These are phyloP conservation scores for Lactifluus pinguis DNA, from an alignment of 768 basidiomycete species.

Conservation along the genomic window DNA sequence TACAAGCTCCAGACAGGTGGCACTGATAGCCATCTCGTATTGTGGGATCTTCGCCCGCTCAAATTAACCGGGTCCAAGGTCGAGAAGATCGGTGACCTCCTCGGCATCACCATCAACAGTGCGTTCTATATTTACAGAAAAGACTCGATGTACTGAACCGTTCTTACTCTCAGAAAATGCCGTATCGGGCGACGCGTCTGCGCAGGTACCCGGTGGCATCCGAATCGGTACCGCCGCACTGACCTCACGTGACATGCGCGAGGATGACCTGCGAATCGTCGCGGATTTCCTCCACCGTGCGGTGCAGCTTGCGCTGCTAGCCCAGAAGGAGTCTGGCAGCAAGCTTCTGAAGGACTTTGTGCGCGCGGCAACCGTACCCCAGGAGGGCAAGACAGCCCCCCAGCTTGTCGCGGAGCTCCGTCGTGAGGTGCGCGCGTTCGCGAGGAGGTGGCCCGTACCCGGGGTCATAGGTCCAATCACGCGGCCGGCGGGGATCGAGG, in stretches of 20 bases:
- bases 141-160: background rate
- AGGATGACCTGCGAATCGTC: constrained; percentile 79
- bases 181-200: constrained; percentile 92
- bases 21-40: constrained; percentile 94
- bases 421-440: constrained; percentile 75
- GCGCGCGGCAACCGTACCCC: constrained; percentile 58
- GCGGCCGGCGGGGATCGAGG: constrained; percentile 55
- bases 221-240: constrained; percentile 91
- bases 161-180: constrained; percentile 63
- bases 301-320: constrained; percentile 78
- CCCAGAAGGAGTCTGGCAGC: constrained; percentile 91
- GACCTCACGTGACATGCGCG: constrained; percentile 89
- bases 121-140: constrained; percentile 24
- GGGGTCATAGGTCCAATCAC: constrained; percentile 50
- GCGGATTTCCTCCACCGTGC: constrained; percentile 90
- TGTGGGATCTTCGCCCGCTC: constrained; percentile 95
- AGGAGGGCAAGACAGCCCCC: constrained; percentile 64
- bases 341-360: constrained; percentile 97
- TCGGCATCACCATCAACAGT: constrained; percentile 97
- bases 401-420: constrained; percentile 64
- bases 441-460: constrained; percentile 85
- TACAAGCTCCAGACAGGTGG: constrained; percentile 97
- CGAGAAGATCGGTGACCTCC: constrained; percentile 95
- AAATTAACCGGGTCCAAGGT: constrained; percentile 97
- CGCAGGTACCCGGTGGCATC: constrained; percentile 93